Base-by-base conservation (phyloP, 768 basidiomycete species). In the Tylopilus sp. region DNA sequence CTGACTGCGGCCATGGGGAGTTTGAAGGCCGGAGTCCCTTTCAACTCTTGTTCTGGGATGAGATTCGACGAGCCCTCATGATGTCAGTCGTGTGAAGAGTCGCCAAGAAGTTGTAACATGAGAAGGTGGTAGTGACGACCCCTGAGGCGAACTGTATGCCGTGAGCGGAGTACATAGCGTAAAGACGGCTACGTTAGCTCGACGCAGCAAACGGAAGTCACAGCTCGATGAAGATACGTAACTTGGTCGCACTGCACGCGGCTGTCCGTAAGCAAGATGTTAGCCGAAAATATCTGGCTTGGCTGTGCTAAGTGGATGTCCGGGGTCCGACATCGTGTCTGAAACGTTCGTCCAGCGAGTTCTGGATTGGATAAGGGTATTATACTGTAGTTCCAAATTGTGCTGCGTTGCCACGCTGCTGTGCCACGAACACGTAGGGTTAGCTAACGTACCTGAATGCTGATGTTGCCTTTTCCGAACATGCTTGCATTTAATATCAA, bases 401-500 rank as follows among this genome's bases (percentile, higher is more conserved):
- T 25, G 6, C 39, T 13, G 41, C 17, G 36, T 49, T 50, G 20
- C 48, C 51, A 57, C 23, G 47, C 18, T 58, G 59, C 52, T 51
- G 57, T 62, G 57, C 57, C 30, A 13, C n/a, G 39, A 47, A 40
- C 48, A 26, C 12, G 40, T 20, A 38, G 30, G 46, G 23, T n/a
- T 46, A 18, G 33, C 18, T 9, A 11, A 20, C 2, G 61, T 63
- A 38, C 62, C 62, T 62, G 62, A 50, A 51, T 53, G 4, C 30
- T 51, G 30, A 48, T 48, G 21, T 55, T 56, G 25, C 53, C 57
- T 49, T 53, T 45, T 53, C 51, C 35, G 46, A 53, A 22, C 50
- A 13, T 35, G 13, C 26, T 3, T 40, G 22, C 38, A 31, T 64
- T 62, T 56, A 62, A 53, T 48, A 30, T 51, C 35, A 47, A 18